A percentile compares a stretch with the other conserved stretches of the same genome.
These are phyloP conservation scores for Trametes cinnabarina DNA, from an alignment of 768 basidiomycete genomes.

Conservation along the genomic window DNA sequence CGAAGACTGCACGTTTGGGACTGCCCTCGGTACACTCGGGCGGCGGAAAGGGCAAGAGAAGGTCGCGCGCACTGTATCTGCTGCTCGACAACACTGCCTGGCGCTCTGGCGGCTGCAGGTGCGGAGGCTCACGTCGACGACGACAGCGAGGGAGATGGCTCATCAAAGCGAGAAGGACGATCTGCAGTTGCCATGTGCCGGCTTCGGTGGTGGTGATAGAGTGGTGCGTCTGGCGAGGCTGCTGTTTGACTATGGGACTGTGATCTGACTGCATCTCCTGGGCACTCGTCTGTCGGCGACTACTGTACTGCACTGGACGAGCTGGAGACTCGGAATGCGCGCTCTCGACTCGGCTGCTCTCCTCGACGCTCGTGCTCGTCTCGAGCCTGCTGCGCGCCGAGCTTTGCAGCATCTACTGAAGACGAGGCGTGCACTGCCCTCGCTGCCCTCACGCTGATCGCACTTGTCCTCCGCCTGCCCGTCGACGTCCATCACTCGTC, in stretches of 20 bases:
- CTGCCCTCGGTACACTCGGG: no score
- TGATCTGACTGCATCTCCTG: no score
- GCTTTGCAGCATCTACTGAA: conserved; percentile 12
- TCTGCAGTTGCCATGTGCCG: no score
- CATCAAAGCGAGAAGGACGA: no score
- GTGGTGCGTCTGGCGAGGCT: no score
- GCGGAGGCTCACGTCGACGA: not conserved
- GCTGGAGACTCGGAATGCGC: not conserved
- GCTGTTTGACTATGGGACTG: no score
- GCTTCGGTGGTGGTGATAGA: no score
- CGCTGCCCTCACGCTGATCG: not conserved
- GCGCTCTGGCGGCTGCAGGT: not conserved
- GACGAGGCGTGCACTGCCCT: not conserved
- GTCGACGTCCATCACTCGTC: conserved; percentile 14
- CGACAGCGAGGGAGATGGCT: not conserved
- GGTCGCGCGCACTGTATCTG: not conserved
- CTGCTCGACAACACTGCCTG: not conserved
- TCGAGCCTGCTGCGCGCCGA: not conserved
- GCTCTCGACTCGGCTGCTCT: not conserved
- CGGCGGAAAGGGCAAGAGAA: not conserved
- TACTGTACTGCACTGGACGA: no score
- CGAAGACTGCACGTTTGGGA: no score
- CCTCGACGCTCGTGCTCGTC: not conserved
- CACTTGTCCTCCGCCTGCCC: not conserved
- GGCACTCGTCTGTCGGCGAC: no score